Conservation (phyloP, 2,329 filamentous ascomycete genomes). For the Paraphaeosphaeria minitans region DNA sequence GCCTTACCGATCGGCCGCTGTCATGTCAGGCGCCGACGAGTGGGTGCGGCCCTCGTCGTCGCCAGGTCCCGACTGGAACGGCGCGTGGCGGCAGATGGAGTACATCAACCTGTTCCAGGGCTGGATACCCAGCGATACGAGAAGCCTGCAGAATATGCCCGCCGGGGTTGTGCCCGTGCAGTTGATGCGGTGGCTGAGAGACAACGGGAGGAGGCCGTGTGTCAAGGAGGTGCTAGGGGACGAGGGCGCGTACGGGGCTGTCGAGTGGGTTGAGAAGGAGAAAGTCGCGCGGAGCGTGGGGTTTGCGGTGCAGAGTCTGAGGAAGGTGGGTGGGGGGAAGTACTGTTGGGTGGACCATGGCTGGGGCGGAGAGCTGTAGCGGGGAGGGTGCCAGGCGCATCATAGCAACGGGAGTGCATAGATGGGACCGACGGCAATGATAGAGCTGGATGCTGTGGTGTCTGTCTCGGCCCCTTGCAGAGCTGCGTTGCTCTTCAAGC, state of each 20-base stretch:
- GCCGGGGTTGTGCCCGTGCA: constrained; percentile 41
- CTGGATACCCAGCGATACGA: constrained; percentile 47
- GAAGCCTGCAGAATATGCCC: constrained; percentile 41
- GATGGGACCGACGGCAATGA: not conserved
- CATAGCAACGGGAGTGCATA: not conserved
- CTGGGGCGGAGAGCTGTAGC: constrained; percentile 29
- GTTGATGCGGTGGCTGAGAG: constrained; percentile 43
- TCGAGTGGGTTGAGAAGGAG: constrained; percentile 49
- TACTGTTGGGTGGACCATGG: constrained; percentile 46
- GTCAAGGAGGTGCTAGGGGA: constrained; percentile 7
- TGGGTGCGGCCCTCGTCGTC: constrained; percentile 19
- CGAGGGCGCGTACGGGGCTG: constrained; percentile 17
- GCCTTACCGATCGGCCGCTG: not conserved
- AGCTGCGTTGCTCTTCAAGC: not conserved
- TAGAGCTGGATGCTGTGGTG: not conserved
- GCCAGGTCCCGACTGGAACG: constrained; percentile 46
- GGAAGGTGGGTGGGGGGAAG: constrained; percentile 27
- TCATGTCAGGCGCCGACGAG: constrained; percentile 6
- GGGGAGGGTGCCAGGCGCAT: not conserved
- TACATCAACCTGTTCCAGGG: constrained; percentile 52
- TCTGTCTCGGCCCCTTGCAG: not conserved
- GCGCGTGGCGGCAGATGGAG: constrained; percentile 51
- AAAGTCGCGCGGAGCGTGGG: constrained; percentile 40
- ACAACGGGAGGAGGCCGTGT: constrained; percentile 31
- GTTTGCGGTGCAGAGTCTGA: constrained; percentile 36